A percentile compares a stretch with the other conserved stretches of the same genome.
phyloP scores from a whole-genome alignment of 2,329 filamentous ascomycete species.

The Diaporthe nobilis region DNA sequence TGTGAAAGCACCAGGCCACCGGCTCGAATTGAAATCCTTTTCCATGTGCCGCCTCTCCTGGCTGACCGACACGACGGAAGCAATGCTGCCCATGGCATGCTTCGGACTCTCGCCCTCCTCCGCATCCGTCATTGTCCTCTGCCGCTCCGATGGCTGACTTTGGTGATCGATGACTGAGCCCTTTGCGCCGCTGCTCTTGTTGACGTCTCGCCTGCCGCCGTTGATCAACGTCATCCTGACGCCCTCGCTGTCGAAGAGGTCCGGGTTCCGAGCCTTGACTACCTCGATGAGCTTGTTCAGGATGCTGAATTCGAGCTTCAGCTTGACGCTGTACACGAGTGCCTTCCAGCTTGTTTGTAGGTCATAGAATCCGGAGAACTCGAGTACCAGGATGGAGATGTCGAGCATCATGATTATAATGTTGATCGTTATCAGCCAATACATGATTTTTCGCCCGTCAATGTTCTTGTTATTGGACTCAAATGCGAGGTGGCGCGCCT shows the following conservation, averaged over 20 bases:
- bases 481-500: conserved; percentile 17
- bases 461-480: conserved; percentile 40
- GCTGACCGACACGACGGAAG: conserved; percentile 6
- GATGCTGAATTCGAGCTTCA: conserved; percentile 46
- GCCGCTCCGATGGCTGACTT: neutral
- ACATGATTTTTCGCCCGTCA: conserved; percentile 44
- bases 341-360: conserved; percentile 40
- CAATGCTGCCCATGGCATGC: neutral
- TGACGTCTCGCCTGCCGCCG: neutral
- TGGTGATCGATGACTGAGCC: neutral
- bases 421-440: conserved; percentile 62
- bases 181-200: conserved; percentile 12
- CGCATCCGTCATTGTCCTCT: neutral
- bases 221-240: conserved; percentile 17
- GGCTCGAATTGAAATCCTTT: conserved; percentile 20
- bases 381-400: conserved; percentile 45
- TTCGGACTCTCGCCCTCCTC: neutral
- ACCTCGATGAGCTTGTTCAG: conserved; percentile 44
- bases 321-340: conserved; percentile 45
- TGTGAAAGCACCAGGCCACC: neutral
- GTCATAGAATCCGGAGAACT: conserved; percentile 36
- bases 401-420: conserved; percentile 62
- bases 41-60: conserved; percentile 12
- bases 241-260: conserved; percentile 30
- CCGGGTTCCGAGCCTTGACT: conserved; percentile 33